Conservation (phyloP, 2,329 filamentous ascomycete species). For the Biscogniauxia marginata region DNA sequence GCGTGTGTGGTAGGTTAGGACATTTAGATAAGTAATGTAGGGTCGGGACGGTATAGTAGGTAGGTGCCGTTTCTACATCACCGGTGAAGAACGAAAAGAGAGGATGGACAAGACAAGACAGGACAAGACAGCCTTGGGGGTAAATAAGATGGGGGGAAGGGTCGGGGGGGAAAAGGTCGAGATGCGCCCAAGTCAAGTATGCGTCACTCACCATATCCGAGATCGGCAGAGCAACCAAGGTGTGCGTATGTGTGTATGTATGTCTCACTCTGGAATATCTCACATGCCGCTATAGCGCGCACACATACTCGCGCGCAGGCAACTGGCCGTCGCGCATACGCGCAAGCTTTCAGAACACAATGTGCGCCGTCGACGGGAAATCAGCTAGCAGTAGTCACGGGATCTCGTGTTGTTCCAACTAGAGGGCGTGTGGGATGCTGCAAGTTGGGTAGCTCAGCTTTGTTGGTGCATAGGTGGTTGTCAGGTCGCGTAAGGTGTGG, state of each 20-base stretch:
- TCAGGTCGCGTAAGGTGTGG: background rate
- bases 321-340: background rate
- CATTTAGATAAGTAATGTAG: conserved; percentile 3
- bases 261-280: background rate
- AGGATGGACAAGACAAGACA: background rate
- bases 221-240: background rate
- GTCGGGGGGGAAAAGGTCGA: conserved; percentile 8
- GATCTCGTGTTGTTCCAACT: background rate
- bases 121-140: background rate
- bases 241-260: background rate
- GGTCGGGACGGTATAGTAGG: conserved; percentile 8
- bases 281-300: background rate
- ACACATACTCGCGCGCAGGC: background rate
- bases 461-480: background rate
- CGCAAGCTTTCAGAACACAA: background rate
- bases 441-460: too few relatives aligned
- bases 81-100: background rate
- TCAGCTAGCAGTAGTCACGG: background rate
- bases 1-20: conserved; percentile 4
- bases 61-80: background rate
- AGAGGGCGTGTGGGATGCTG: background rate
- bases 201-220: background rate
- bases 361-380: background rate
- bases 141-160: too few relatives aligned
- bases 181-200: conserved; percentile 8